A percentile compares a stretch with the other conserved stretches of the same genome.
phyloP scores from a whole-genome alignment of 2,329 filamentous ascomycete genomes.

The Graphilbum ipis-grandicollis region DNA sequence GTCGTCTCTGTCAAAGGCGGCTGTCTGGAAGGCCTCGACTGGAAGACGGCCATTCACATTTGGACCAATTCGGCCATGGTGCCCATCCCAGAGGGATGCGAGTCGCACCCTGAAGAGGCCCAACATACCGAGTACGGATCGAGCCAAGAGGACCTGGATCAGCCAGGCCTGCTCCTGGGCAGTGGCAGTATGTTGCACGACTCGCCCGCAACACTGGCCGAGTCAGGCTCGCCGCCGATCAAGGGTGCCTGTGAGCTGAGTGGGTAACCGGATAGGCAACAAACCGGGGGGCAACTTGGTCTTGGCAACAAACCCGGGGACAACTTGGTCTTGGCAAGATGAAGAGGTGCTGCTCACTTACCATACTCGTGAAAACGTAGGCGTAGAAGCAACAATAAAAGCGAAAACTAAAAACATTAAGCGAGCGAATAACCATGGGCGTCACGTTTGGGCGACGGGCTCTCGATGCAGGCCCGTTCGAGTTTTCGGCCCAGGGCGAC shows the following conservation, averaged over 20 bases:
- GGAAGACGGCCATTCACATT: constrained; percentile 45
- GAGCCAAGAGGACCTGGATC: constrained; percentile 28
- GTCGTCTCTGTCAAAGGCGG: constrained; percentile 50
- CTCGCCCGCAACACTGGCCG: no score
- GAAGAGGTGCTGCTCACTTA: no score
- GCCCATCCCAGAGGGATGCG: constrained; percentile 47
- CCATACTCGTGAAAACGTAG: no score
- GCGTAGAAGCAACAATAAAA: no score
- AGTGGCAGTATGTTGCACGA: background rate
- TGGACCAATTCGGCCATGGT: constrained; percentile 52
- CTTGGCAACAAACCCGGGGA: no score
- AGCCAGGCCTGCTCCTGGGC: constrained; percentile 15
- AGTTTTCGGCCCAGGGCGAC: constrained; percentile 13
- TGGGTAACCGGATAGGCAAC: no score
- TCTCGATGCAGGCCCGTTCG: constrained; percentile 13
- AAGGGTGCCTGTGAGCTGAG: no score
- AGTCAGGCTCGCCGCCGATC: no score
- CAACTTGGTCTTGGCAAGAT: no score
- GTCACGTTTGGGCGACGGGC: background rate
- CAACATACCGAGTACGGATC: constrained; percentile 23
- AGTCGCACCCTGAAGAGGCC: constrained; percentile 37
- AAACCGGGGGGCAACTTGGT: no score
- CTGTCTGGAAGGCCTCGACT: constrained; percentile 45
- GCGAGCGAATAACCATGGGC: background rate
- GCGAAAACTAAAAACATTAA: background rate